Base-by-base conservation (phyloP, 2,329 filamentous ascomycete species). In the Pleomassaria siparia region DNA sequence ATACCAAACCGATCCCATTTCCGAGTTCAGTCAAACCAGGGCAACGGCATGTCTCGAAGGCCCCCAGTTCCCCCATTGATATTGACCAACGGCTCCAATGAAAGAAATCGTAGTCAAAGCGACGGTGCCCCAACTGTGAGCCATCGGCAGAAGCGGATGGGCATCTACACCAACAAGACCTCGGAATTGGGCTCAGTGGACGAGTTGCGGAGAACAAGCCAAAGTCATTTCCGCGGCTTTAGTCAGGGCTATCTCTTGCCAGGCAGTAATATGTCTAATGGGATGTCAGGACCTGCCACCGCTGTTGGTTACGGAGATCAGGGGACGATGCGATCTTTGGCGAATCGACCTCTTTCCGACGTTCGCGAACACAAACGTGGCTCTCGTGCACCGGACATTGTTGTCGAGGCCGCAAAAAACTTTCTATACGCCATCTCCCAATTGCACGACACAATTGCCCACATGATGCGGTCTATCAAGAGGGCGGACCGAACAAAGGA, bases 1-100 rank as follows among this genome's bases (percentile, higher is more conserved):
- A 88, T 95, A 50, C 90, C 90, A 0, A 82, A 82, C 4, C 82
- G 87, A 50, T 94, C 90, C 2, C 91, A 96, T 67, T 89, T 89
- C 57, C 84, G 91, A 24, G 85, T 85, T 1, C 74, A 86, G 3
- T 89, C 86, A 2, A 84, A 87, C 56, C 84, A 88, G 53, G 63
- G 55, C 45, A 87, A 56, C 74, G 58, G 80, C 2, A 74, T 81
- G 5, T 75, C 84, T 37, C 83, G 88, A 46, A 79, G 86, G 47
- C 88, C 90, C 1, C 83, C 85, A 2, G 80, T 90, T n/a, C 84
- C 88, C 70, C 89, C 82, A n/a, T 67, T 82, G 25, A 69, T 85
- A 2, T 85, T 88, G 45, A 84, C 83, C 15, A 92, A 80, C 54
- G 76, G 59, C 12, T 51, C 81, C 22, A 88, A 84, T 54, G 87